A percentile compares a stretch with the other conserved stretches of the same genome.
These are phyloP conservation scores for Plectosphaerella cucumerina DNA, from an alignment of 2,329 filamentous ascomycete genomes.

Conservation along the genomic window DNA sequence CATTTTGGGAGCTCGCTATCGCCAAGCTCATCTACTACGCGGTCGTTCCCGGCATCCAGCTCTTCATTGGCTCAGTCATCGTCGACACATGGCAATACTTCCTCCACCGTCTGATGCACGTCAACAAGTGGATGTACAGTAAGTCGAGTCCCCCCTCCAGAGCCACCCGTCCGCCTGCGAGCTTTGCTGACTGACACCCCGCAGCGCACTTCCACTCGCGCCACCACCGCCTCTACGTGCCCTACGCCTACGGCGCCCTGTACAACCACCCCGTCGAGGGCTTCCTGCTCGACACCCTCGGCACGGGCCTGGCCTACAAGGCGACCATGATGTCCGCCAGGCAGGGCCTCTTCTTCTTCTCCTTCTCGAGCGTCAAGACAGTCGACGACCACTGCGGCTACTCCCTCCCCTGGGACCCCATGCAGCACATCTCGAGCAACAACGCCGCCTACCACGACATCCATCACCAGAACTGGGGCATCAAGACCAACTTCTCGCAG, in stretches of 20 bases:
- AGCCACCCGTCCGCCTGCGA: slow-evolving; percentile 4
- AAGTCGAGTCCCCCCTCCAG: slow-evolving; percentile 41
- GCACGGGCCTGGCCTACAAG: slow-evolving; percentile 81
- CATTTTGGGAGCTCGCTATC: slow-evolving; percentile 71
- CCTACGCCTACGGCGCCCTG: slow-evolving; percentile 92
- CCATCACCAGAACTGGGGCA: slow-evolving; percentile 98
- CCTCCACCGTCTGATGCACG: slow-evolving; percentile 91
- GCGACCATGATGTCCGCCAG: slow-evolving; percentile 76
- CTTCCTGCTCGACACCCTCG: slow-evolving; percentile 87
- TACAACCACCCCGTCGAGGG: slow-evolving; percentile 97
- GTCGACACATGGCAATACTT: slow-evolving; percentile 99
- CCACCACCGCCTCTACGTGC: slow-evolving; percentile 95
- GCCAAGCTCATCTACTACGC: slow-evolving; percentile 79
- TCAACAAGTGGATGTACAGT: slow-evolving; percentile 97
- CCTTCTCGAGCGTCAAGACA: slow-evolving; percentile 86
- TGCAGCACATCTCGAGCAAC: slow-evolving; percentile 89
- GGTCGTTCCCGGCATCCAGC: slow-evolving; percentile 72
- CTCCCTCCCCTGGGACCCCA: slow-evolving; percentile 87
- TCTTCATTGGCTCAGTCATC: slow-evolving; percentile 67
- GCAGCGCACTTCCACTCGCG: slow-evolving; percentile 85
- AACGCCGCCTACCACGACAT: slow-evolving; percentile 97
- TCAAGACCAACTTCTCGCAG: slow-evolving; percentile 91
- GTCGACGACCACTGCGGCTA: slow-evolving; percentile 98
- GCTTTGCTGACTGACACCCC: slow-evolving; percentile 19
- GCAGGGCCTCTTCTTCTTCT: slow-evolving; percentile 87